These are phyloP conservation scores for Teratosphaeria zuluensis DNA, from an alignment of 2,329 filamentous ascomycete genomes.

Conservation along the genomic window DNA sequence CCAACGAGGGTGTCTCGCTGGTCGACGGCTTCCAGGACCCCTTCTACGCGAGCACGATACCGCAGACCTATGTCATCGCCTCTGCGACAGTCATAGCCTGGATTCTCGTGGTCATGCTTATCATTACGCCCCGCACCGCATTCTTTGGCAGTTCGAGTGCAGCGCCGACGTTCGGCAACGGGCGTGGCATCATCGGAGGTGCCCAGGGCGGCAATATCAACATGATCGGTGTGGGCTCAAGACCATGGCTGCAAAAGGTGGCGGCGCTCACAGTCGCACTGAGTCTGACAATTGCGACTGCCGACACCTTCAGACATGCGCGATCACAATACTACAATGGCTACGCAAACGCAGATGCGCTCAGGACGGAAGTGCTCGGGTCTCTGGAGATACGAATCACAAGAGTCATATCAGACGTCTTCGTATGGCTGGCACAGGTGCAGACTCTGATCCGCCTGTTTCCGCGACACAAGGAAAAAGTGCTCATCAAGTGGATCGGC, in stretches of 20 bases:
- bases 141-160: conserved; percentile 63
- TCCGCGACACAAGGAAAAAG: conserved; percentile 90
- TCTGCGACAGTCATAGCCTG: conserved; percentile 86
- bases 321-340: conserved; percentile 70
- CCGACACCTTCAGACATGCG: conserved; percentile 79
- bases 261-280: conserved; percentile 58
- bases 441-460: conserved; percentile 94
- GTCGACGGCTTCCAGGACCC: conserved; percentile 66
- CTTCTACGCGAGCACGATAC: conserved; percentile 89
- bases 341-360: conserved; percentile 64
- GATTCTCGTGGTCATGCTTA: conserved; percentile 83
- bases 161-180: conserved; percentile 41
- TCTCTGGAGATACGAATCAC: conserved; percentile 82
- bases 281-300: conserved; percentile 86
- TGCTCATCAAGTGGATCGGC: conserved; percentile 97
- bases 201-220: conserved; percentile 53
- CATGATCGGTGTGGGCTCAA: conserved; percentile 75
- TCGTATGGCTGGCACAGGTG: conserved; percentile 93
- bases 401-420: conserved; percentile 87
- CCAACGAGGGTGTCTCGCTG: conserved; percentile 37
- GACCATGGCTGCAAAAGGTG: conserved; percentile 80
- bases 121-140: conserved; percentile 91
- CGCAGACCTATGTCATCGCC: conserved; percentile 85
- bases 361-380: conserved; percentile 72
- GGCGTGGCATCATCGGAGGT: conserved; percentile 76